Evolutionary conservation across 495 filamentous ascomycete genomes (phyloP), one percentile per base, ranked within the genome.

Genomic region (Xanthoparmelia taractica): DNA sequence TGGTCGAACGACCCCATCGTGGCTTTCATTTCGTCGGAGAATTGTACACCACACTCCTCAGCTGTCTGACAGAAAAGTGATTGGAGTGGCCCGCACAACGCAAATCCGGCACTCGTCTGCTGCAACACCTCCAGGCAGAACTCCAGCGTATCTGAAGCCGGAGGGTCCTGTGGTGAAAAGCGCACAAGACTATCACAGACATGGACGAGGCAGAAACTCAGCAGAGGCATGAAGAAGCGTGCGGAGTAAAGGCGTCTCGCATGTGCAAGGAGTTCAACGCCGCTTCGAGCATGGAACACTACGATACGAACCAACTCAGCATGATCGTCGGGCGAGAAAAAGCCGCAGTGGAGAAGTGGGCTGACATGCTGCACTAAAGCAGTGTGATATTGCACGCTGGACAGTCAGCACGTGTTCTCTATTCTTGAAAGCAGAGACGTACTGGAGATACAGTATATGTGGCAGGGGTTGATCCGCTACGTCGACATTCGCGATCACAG

Each of bases 391-490:
- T 67, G 68, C 20, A 67, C 58, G 48, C 68, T 69, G 54, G 15
- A 11, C 6, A 3, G 25, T 69, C 58, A 69, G 64, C 50, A 3
- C 27, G 18, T 38, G 37, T 36, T 23, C 27, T 0, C 37, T 20
- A 17, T 0, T 1, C 3, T 18, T 45, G 38, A 31, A 57, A 50
- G 38, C 1, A 25, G 4, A 40, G 27, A 57, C 72, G 29, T 68
- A 77, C 75, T 74, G 65, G 33, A 77, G 67, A 34, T 70, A 74
- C 20, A 75, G 67, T 43, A 77, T 67, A 59, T 77, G 74, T 33
- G 75, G 73, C 33, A 76, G 61, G 12, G 70, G 67, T 50, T 71
- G 71, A 55, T 68, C 68, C 38, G 64, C 67, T 8, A 52, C 61
- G 29, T 69, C 67, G 47, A 74, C 68, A 15, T 70, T 63, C 20